phyloP scores from a whole-genome alignment of 2,329 filamentous ascomycete genomes.

The Aspergillus tubingensis region DNA sequence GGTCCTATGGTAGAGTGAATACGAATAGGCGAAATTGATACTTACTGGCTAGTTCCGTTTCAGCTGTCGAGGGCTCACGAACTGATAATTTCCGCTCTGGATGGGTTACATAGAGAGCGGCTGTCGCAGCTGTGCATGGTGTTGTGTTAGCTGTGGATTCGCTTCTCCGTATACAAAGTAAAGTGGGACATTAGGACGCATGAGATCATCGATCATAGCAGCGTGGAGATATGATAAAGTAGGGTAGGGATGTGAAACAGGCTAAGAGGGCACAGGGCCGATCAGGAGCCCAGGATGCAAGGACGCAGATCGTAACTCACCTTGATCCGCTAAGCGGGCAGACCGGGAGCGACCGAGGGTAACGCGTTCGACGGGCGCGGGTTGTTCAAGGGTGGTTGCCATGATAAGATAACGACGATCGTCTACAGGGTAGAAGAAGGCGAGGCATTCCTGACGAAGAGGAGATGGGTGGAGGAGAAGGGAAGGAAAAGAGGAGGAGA shows the following conservation, averaged over 20 bases:
- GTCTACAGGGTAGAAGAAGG: not conserved
- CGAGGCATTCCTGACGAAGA: slow-evolving; percentile 1
- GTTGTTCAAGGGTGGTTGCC: slow-evolving; percentile 36
- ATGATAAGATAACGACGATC: slow-evolving; percentile 24
- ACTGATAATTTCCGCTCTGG: slow-evolving; percentile 36
- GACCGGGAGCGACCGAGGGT: slow-evolving; percentile 26
- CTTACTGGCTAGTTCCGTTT: slow-evolving; percentile 29
- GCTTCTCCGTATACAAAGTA: not conserved
- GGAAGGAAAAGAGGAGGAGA: not conserved
- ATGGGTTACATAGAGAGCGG: slow-evolving; percentile 60
- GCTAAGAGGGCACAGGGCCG: not conserved
- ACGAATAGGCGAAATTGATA: not conserved
- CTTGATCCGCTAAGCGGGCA: slow-evolving; percentile 37
- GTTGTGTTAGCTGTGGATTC: not conserved
- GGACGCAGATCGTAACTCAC: slow-evolving; percentile 25
- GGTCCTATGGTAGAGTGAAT: not conserved
- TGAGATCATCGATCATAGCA: not conserved
- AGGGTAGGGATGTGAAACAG: not conserved
- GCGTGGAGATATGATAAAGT: not conserved
- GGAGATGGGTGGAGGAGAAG: not conserved
- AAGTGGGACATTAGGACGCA: not conserved
- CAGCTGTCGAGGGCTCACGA: slow-evolving; percentile 22
- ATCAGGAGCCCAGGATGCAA: slow-evolving; percentile 2
- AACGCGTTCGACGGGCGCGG: slow-evolving; percentile 17
- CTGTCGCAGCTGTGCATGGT: slow-evolving; percentile 54